Conservation (phyloP, 371 early-diverging fungal species). For the Nematocida major region DNA sequence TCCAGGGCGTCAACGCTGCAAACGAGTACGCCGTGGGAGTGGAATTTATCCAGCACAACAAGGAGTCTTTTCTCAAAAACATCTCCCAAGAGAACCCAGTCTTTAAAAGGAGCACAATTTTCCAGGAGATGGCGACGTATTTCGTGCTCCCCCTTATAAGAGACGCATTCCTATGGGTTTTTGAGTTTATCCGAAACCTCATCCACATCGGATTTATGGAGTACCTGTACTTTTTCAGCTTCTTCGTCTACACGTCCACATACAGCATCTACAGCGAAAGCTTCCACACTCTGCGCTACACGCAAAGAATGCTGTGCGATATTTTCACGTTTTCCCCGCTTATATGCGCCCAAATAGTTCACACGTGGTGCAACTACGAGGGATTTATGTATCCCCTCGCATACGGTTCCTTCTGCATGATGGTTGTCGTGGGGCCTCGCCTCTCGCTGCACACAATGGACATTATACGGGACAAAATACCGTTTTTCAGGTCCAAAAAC, state of each 20-base stretch:
- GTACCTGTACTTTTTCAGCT: neutral
- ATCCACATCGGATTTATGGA: neutral
- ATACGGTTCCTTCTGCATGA: neutral
- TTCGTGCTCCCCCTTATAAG: neutral
- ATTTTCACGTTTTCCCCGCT: neutral
- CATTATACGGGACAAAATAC: neutral
- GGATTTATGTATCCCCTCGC: neutral
- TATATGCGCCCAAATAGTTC: neutral
- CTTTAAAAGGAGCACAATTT: neutral
- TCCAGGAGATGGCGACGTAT: neutral
- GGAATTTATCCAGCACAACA: neutral
- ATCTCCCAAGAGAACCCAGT: neutral
- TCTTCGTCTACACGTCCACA: neutral
- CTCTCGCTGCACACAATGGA: neutral
- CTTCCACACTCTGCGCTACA: neutral
- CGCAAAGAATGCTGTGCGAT: neutral
- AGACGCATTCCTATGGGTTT: neutral
- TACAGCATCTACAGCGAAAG: neutral
- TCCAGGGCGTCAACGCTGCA: no score
- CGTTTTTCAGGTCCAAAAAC: neutral
- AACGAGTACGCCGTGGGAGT: neutral
- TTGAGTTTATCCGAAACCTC: slow-evolving; percentile 16
- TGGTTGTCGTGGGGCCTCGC: neutral
- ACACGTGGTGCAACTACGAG: neutral
- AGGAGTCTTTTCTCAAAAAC: neutral